Percentiles rank a stretch among this genome's conserved stretches.
phyloP scores from a whole-genome alignment of 768 basidiomycete genomes.

The Termitomyces sp. region DNA sequence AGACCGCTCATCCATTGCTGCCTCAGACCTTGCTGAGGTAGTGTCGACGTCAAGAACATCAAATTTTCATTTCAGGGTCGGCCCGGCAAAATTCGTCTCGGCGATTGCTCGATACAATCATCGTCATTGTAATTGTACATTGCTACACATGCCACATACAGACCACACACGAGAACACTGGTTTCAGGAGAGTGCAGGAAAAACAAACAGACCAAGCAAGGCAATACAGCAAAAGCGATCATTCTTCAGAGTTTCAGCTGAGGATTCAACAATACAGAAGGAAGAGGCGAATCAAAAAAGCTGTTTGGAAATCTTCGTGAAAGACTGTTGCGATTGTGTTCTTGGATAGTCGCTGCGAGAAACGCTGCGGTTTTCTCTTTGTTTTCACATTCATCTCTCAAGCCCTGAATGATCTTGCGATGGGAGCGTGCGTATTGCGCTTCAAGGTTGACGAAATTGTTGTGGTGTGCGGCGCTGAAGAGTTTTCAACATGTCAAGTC shows the following conservation, averaged over 20 bases:
- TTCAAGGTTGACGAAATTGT: constrained; percentile 49
- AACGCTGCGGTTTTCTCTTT: constrained; percentile 28
- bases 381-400: constrained; percentile 37
- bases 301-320: constrained; percentile 45
- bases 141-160: not conserved
- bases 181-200: not conserved
- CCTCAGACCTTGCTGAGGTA: constrained; percentile 7
- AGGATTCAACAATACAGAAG: constrained; percentile 16
- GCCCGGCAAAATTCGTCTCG: not conserved
- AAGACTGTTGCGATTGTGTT: constrained; percentile 43
- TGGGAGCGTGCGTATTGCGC: constrained; percentile 43
- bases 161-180: not conserved
- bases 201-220: not conserved
- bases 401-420: constrained; percentile 29
- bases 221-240: not conserved
- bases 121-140: not conserved
- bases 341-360: constrained; percentile 34
- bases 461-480: constrained; percentile 44
- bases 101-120: not conserved
- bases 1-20: constrained; percentile 7
- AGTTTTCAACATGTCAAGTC: not conserved
- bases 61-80: constrained; percentile 10
- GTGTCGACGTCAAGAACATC: constrained; percentile 12
- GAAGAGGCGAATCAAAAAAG: constrained; percentile 28
- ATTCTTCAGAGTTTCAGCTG: constrained; percentile 10